phyloP scores from a whole-genome alignment of 169 alveolate genomes.

The Cryptosporidium canis region DNA sequence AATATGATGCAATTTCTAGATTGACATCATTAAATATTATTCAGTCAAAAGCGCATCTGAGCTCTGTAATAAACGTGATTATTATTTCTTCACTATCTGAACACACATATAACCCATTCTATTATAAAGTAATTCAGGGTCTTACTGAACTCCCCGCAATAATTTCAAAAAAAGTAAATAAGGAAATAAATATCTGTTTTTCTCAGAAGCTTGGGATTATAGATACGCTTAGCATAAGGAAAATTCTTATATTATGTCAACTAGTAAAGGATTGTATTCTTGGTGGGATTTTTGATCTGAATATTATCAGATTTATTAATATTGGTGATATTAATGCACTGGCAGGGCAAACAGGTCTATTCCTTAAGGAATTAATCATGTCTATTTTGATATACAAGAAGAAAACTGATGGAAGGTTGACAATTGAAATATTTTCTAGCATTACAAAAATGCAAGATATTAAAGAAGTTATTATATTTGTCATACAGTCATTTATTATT shows the following conservation, averaged over 20 bases:
- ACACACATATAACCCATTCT: slow-evolving; percentile 21
- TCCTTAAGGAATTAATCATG: slow-evolving; percentile 30
- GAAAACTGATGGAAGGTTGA: neutral
- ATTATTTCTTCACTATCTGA: slow-evolving; percentile 42
- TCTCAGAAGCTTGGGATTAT: slow-evolving; percentile 27
- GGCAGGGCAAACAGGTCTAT: slow-evolving; percentile 8
- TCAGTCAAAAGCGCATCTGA: slow-evolving; percentile 11
- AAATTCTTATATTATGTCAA: slow-evolving; percentile 10
- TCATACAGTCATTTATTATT: neutral
- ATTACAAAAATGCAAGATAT: slow-evolving; percentile 11
- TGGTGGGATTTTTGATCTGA: slow-evolving; percentile 28
- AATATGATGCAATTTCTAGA: slow-evolving; percentile 36
- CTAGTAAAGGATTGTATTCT: slow-evolving; percentile 46
- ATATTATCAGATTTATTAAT: slow-evolving; percentile 4
- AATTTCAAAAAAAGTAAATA: slow-evolving; percentile 36
- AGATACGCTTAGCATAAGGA: slow-evolving; percentile 19
- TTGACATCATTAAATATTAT: slow-evolving; percentile 22
- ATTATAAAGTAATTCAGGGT: slow-evolving; percentile 19
- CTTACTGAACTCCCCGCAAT: slow-evolving; percentile 22
- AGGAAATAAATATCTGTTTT: slow-evolving; percentile 5
- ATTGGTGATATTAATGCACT: slow-evolving; percentile 8
- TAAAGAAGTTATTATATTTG: slow-evolving; percentile 16
- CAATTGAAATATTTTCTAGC: neutral
- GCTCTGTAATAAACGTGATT: slow-evolving; percentile 16
- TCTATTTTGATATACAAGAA: neutral